Evolutionary conservation across 306 rosid genomes (phyloP), one percentile per base, ranked within the genome.

Genomic region (Ziziphus jujuba): DNA sequence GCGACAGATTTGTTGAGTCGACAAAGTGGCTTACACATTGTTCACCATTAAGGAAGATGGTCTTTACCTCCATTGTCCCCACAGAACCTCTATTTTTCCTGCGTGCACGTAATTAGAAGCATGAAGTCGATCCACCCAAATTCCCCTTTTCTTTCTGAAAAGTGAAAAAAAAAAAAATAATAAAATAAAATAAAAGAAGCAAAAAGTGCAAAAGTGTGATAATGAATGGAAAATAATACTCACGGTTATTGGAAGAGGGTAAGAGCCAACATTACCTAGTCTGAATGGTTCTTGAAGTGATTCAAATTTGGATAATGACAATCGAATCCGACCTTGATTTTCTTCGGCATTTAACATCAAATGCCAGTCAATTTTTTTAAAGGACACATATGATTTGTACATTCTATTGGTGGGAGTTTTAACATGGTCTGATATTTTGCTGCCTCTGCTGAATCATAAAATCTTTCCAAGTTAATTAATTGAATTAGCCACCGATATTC

Each of bases 321-420:
- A 16, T 15, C 35, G 52, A 61, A 40, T 12, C 49, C 10, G 20
- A 43, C 4, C 14, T 36, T 59, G 63, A 33, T 59, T 59, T 35
- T 31, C 36, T 56, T 28, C 3, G 40, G 28, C 61, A 14, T 56
- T 56, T 56, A 38, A 24, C 61, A 33, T 35, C 28, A 59, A 24
- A 34, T 35, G 63, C 45, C 28, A n/a, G 47, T 35, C 9, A 23
- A 59, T 59, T 11, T 59, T 59, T 59, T 33, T 44, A 34, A n/a
- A n/a, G 47, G 63, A 16, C 63, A 59, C 63, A 59, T 34, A 21
- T 59, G 48, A 4, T 34, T 13, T 21, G 63, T 59, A 34, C 63
- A 59, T 35, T 34, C 25, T 59, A n/a, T 59, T 7, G 35, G 19
- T 13, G 48, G 9, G 2, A n/a, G 14, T 59, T 34, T 59, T 9